Evolutionary conservation across 345 rosid species (phyloP).

Genomic region (Punica granatum): DNA sequence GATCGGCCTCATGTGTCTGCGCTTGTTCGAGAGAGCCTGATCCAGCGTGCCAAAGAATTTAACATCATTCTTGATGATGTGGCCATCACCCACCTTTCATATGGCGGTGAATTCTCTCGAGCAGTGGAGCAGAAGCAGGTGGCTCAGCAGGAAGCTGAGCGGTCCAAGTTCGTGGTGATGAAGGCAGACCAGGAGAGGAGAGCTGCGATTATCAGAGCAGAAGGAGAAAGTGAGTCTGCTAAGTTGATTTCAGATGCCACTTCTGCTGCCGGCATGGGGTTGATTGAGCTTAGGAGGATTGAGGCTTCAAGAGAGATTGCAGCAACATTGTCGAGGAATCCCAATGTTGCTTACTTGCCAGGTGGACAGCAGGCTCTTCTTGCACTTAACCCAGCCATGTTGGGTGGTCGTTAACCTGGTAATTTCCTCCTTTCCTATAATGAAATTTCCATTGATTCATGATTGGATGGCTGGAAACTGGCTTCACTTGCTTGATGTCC

Average conservation of each 20-base stretch:
- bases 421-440: not conserved
- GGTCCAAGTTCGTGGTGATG: constrained; percentile 89
- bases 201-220: constrained; percentile 90
- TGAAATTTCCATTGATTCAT: not conserved
- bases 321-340: constrained; percentile 72
- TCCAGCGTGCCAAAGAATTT: constrained; percentile 77
- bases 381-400: constrained; percentile 46
- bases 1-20: constrained; percentile 98
- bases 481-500: not conserved
- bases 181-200: constrained; percentile 99
- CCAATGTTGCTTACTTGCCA: constrained; percentile 83
- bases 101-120: constrained; percentile 84
- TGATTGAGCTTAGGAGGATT: constrained; percentile 94
- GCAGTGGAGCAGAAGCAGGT: constrained; percentile 99
- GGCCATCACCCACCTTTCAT: constrained; percentile 91
- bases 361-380: constrained; percentile 82
- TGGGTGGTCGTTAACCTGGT: constrained; percentile 33
- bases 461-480: not conserved
- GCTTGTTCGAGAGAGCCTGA: constrained; percentile 61
- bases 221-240: constrained; percentile 99
- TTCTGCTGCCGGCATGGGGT: constrained; percentile 66
- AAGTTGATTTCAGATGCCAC: constrained; percentile 87
- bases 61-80: constrained; percentile 87
- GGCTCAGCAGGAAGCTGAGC: constrained; percentile 97
- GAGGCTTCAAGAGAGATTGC: constrained; percentile 97